Percentiles rank a stretch among this genome's conserved stretches.
Evolutionary conservation across 148 eudicot genomes (phyloP).

Genomic region (Simmondsia chinensis): DNA sequence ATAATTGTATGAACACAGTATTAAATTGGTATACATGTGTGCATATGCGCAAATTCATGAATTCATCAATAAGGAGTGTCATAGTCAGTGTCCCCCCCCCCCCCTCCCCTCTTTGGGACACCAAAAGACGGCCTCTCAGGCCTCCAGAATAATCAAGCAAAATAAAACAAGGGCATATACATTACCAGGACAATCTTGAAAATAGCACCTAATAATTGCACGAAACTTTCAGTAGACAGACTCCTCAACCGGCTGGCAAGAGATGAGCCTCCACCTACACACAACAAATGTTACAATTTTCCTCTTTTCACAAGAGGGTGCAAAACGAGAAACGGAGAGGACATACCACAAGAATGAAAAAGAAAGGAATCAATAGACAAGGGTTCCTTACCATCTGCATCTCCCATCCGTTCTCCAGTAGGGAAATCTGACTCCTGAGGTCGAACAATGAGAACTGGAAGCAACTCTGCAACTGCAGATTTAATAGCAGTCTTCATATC

Average conservation of each 20-base stretch:
- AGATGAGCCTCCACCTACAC: slow-evolving; percentile 80
- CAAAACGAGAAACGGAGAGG: too few relatives aligned
- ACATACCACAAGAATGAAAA: neutral
- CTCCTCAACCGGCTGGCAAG: slow-evolving; percentile 87
- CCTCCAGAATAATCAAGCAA: neutral
- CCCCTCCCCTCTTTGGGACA: neutral
- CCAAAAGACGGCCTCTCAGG: neutral
- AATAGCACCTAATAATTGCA: slow-evolving; percentile 62
- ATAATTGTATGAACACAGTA: too few relatives aligned
- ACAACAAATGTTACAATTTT: slow-evolving; percentile 5
- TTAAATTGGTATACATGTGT: too few relatives aligned
- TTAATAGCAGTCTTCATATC: slow-evolving; percentile 94
- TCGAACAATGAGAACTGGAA: slow-evolving; percentile 63
- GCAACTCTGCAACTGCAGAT: slow-evolving; percentile 66
- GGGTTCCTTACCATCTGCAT: slow-evolving; percentile 60
- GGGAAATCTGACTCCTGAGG: slow-evolving; percentile 50
- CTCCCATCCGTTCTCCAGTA: slow-evolving; percentile 62
- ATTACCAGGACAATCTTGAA: slow-evolving; percentile 85
- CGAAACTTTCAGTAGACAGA: slow-evolving; percentile 76
- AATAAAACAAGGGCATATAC: slow-evolving; percentile 10
- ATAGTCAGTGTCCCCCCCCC: neutral
- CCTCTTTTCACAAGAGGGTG: slow-evolving; percentile 6
- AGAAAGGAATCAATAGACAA: neutral
- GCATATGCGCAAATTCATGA: too few relatives aligned
- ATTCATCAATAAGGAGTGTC: neutral